Base-by-base conservation (phyloP, 495 filamentous ascomycete genomes). In the Articulospora tetracladia region DNA sequence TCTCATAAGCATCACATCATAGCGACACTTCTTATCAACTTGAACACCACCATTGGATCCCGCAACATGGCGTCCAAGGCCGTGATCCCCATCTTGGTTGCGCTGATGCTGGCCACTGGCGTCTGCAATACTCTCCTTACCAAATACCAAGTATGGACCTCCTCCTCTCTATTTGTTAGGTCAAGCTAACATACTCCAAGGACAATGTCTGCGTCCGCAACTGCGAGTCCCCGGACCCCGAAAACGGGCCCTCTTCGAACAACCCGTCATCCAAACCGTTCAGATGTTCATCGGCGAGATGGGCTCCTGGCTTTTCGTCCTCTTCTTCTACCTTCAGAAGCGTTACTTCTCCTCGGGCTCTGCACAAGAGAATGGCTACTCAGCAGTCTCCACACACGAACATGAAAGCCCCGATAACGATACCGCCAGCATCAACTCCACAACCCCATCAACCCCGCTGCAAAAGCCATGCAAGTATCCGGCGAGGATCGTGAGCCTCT, bases 71-170 rank as follows among this genome's bases (percentile, higher is more conserved):
- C 76, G 53, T 58, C 69, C 47, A 83, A 81, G 67, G 83, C 85
- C 10, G 63, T 88, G 28, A 84, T 96, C 64, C 91, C 91, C 6
- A 82, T 96, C 65, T 79, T 96, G 62, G 89, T 97, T 68, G 86
- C 80, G 60, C 94, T 96, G 90, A 96, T 97, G 92, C 79, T 97
- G 68, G 67, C 83, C 61, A 82, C 81, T 68, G 94, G 94, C 41
- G 93, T 97, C 51, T 96, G 92, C 80, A 98, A 98, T 69, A 98
- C 94, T 1, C 85, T 98, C 57, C 79, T 98, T 66, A 96, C 94
- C 64, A 98, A 98, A 65, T 97, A 93, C 65, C 94, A 98, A 75
- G 92, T 92, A 73, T 67, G 13, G 10, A 22, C 39, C 49, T 3
- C 15, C 17, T 23, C 23, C 17, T 7, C 28, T 26, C 8, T 25